Conservation (phyloP, 108 stramenopile species). For the Skeletonema costatum region DNA sequence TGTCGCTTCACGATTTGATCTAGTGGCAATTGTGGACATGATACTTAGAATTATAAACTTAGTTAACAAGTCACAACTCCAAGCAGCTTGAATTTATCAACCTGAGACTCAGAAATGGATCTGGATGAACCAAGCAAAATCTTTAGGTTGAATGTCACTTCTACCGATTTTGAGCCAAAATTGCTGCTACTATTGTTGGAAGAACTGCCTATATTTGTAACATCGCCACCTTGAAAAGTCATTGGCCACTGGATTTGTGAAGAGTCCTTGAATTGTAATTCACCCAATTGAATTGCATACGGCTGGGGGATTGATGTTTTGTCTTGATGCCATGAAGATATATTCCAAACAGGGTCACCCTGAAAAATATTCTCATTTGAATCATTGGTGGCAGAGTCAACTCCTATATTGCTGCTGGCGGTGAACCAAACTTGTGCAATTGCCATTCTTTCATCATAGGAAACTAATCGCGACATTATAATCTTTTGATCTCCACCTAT, state of each 20-base stretch:
- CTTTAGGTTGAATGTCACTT: neutral
- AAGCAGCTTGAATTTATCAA: conserved; percentile 16
- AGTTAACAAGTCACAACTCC: conserved; percentile 8
- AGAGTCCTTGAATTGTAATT: neutral
- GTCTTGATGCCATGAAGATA: neutral
- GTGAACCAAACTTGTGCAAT: conserved; percentile 15
- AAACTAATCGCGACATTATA: conserved; percentile 7
- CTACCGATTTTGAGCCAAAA: neutral
- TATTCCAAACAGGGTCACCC: conserved; percentile 16
- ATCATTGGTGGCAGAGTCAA: neutral
- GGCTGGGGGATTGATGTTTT: conserved; percentile 7
- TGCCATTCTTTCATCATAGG: conserved; percentile 22
- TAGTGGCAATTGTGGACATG: no score
- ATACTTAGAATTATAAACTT: no score
- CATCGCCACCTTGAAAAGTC: no score
- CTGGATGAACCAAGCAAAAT: no score
- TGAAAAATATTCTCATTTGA: conserved; percentile 4
- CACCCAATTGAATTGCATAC: neutral
- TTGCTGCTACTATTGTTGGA: neutral
- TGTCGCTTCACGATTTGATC: no score
- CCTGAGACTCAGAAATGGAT: neutral
- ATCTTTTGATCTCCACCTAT: neutral
- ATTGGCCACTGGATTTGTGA: no score
- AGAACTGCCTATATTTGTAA: neutral
- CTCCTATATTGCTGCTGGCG: no score